A percentile compares a stretch with the other conserved stretches of the same genome.
phyloP scores from a whole-genome alignment of 306 rosid genomes.

The Inga laurina region DNA sequence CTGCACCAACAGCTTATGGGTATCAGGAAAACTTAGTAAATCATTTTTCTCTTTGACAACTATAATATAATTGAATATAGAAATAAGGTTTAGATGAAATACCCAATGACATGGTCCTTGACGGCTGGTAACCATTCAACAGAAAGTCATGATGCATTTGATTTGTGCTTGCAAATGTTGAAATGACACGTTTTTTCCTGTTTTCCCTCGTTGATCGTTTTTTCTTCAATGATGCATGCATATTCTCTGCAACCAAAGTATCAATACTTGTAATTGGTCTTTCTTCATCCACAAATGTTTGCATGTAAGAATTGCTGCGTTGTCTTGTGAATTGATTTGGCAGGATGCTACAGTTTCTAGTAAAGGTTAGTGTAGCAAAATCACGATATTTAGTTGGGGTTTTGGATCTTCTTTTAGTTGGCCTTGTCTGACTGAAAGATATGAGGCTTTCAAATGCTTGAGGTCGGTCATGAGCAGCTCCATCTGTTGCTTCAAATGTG shows the following conservation, averaged over 20 bases:
- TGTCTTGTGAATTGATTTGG: slow-evolving; percentile 32
- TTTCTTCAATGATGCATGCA: slow-evolving; percentile 49
- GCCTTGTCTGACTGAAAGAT: slow-evolving; percentile 40
- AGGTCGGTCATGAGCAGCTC: slow-evolving; percentile 21
- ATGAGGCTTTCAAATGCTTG: slow-evolving; percentile 35
- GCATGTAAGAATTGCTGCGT: slow-evolving; percentile 26
- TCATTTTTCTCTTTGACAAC: slow-evolving; percentile 22
- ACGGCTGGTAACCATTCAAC: slow-evolving; percentile 32
- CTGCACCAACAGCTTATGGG: slow-evolving; percentile 44
- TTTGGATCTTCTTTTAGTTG: slow-evolving; percentile 64
- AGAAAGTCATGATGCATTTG: slow-evolving; percentile 33
- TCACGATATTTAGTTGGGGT: slow-evolving; percentile 40
- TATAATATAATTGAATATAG: slow-evolving; percentile 12
- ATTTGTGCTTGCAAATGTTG: slow-evolving; percentile 39
- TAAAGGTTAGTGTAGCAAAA: slow-evolving; percentile 41
- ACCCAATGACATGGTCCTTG: slow-evolving; percentile 51
- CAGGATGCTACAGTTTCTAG: slow-evolving; percentile 31
- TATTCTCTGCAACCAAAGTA: slow-evolving; percentile 52
- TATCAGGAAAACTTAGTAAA: slow-evolving; percentile 27
- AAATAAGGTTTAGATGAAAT: slow-evolving; percentile 28
- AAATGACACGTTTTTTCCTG: slow-evolving; percentile 30
- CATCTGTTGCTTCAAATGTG: slow-evolving; percentile 25
- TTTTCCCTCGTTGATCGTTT: slow-evolving; percentile 54
- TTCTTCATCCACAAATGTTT: slow-evolving; percentile 36
- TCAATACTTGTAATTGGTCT: slow-evolving; percentile 50